phyloP scores from a whole-genome alignment of 1,139 yeast genomes.

The Magnusiomyces fungicola region DNA sequence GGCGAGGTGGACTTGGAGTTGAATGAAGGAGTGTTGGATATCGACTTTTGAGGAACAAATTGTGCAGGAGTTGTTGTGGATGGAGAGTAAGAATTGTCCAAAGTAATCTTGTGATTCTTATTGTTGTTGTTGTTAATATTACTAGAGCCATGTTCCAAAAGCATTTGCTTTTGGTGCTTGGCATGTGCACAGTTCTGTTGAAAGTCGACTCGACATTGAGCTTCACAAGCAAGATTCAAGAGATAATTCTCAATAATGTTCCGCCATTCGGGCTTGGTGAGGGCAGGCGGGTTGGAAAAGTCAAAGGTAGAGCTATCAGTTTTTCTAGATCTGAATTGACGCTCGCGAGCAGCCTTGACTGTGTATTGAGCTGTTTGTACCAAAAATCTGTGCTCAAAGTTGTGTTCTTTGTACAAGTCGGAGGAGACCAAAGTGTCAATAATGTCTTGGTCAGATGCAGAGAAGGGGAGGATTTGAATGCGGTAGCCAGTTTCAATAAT shows the following conservation, averaged over 20 bases:
- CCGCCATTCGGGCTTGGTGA: conserved; percentile 53
- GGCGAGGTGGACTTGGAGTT: conserved; percentile 18
- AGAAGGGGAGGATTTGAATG: conserved; percentile 44
- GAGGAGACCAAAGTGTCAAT: conserved; percentile 44
- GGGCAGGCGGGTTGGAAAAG: conserved; percentile 5
- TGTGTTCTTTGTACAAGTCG: conserved; percentile 54
- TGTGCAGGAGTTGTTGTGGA: no score
- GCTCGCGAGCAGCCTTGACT: conserved; percentile 46
- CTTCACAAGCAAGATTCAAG: conserved; percentile 58
- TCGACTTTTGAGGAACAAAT: no score
- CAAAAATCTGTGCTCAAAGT: conserved; percentile 45
- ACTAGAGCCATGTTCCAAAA: conserved; percentile 21
- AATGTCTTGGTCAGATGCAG: conserved; percentile 43
- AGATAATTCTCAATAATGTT: conserved; percentile 59
- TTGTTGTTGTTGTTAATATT: conserved; percentile 4
- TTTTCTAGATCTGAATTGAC: conserved; percentile 33
- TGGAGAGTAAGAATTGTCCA: neutral
- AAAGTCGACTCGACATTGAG: conserved; percentile 57
- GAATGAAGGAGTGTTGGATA: neutral
- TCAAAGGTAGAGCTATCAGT: conserved; percentile 12
- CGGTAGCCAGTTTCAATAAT: conserved; percentile 37
- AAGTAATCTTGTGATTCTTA: conserved; percentile 3
- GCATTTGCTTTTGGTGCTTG: conserved; percentile 34
- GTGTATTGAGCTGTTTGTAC: conserved; percentile 53
- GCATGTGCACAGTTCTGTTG: conserved; percentile 39